phyloP scores from a whole-genome alignment of 2,329 filamentous ascomycete species.

The Mycocentrospora acerina region DNA sequence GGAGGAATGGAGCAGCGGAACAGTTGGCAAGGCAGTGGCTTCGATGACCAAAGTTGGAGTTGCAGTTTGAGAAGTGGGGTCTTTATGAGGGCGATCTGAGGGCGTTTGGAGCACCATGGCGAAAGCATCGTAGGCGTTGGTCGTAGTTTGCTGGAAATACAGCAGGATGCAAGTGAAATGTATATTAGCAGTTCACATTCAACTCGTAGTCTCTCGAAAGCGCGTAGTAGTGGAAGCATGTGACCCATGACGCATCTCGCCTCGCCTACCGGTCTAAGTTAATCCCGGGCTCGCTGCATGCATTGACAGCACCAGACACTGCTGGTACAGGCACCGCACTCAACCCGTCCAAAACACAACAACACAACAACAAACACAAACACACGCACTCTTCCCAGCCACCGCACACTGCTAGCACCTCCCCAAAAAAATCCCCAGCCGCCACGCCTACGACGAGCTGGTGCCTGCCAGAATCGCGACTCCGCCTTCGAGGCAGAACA shows the following conservation, averaged over 20 bases:
- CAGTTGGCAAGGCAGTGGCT: slow-evolving; percentile 13
- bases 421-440: slow-evolving; percentile 4
- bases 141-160: slow-evolving; percentile 7
- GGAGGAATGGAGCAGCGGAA: slow-evolving; percentile 62
- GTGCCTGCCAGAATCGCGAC: slow-evolving; percentile 9
- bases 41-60: slow-evolving; percentile 10
- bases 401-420: slow-evolving; percentile 6
- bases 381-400: slow-evolving; percentile 8
- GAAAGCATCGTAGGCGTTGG: slow-evolving; percentile 11
- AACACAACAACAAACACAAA: too few species aligned
- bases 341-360: too few species aligned
- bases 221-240: too few species aligned
- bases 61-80: background rate
- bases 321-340: too few species aligned
- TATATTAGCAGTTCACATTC: too few species aligned
- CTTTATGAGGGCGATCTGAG: background rate
- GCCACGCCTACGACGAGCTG: slow-evolving; percentile 7
- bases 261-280: too few species aligned
- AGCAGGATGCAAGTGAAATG: too few species aligned
- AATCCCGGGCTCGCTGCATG: too few species aligned
- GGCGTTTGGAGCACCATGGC: slow-evolving; percentile 1
- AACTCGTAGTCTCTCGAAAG: too few species aligned
- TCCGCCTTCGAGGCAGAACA: slow-evolving; percentile 20
- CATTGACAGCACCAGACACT: too few species aligned
- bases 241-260: too few species aligned